Conservation (phyloP, 805 yeast genomes). For the Lipomyces anomalus region DNA sequence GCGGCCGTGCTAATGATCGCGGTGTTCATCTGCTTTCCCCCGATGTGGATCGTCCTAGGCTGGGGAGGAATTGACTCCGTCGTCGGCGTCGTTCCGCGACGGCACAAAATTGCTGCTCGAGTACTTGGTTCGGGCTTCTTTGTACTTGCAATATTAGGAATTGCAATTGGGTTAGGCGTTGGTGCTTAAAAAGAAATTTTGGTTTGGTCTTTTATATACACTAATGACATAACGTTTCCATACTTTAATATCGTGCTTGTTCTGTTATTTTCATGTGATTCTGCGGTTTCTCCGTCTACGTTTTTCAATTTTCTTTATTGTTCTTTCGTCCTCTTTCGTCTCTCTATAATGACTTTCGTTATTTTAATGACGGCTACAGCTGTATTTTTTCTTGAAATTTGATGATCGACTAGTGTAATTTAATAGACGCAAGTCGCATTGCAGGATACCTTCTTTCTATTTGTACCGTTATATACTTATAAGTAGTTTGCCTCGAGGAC, state of each 20-base stretch:
- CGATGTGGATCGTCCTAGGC: conserved; percentile 37
- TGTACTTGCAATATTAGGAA: conserved; percentile 15
- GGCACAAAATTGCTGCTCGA: conserved; percentile 32
- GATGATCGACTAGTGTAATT: too few relatives aligned
- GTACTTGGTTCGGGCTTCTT: conserved; percentile 30
- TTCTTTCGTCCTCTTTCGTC: conserved; percentile 1
- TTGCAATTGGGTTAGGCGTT: conserved; percentile 25
- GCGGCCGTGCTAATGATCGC: conserved; percentile 26
- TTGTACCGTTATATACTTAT: too few relatives aligned
- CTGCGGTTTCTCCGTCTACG: too few relatives aligned
- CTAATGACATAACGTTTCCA: too few relatives aligned
- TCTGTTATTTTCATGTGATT: too few relatives aligned
- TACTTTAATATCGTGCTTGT: too few relatives aligned
- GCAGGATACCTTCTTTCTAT: too few relatives aligned
- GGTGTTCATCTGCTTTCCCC: conserved; percentile 33
- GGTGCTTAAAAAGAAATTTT: conserved; percentile 1
- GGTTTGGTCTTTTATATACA: not conserved
- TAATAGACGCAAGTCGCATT: too few relatives aligned
- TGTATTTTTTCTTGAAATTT: too few relatives aligned
- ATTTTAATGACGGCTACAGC: too few relatives aligned
- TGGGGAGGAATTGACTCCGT: conserved; percentile 34
- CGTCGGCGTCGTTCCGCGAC: conserved; percentile 32
- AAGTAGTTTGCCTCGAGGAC: too few relatives aligned
- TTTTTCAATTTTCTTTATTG: conserved; percentile 1
- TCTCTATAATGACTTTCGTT: not conserved